Conservation (phyloP, 2,329 filamentous ascomycete genomes). For the Bipolaris zeicola region DNA sequence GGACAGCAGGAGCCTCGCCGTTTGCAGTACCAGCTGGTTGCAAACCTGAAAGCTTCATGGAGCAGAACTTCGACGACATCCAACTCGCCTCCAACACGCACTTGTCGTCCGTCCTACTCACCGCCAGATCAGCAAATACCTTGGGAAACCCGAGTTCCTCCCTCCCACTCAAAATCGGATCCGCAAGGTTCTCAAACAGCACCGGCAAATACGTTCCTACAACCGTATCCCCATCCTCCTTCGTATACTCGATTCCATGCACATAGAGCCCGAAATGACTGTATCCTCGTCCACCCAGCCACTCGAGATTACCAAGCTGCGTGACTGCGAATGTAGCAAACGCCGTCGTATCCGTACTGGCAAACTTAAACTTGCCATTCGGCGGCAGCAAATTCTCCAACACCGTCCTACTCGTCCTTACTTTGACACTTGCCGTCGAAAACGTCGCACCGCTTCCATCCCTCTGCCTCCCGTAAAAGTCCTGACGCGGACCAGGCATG, state of each 20-base stretch:
- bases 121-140: constrained; percentile 59
- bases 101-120: constrained; percentile 45
- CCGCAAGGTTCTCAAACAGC: constrained; percentile 63
- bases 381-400: constrained; percentile 52
- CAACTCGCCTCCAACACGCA: constrained; percentile 50
- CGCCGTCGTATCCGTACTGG: constrained; percentile 45
- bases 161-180: constrained; percentile 64
- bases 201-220: constrained; percentile 62
- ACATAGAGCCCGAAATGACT: constrained; percentile 65
- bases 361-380: constrained; percentile 44
- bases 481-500: constrained; percentile 50
- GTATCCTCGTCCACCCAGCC: constrained; percentile 66
- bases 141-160: constrained; percentile 69
- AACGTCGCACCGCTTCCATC: constrained; percentile 40
- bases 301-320: constrained; percentile 58
- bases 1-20: neutral
- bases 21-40: constrained; percentile 8
- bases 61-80: constrained; percentile 44
- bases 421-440: constrained; percentile 49
- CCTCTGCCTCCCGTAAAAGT: constrained; percentile 27
- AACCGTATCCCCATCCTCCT: constrained; percentile 55
- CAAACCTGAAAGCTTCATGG: constrained; percentile 36
- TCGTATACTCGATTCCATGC: constrained; percentile 64
- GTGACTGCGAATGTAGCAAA: constrained; percentile 49
- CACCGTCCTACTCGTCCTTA: constrained; percentile 50